Percentiles rank a stretch among this genome's conserved stretches.
Conservation (phyloP, 306 rosid genomes). For the Begonia loranthoides region DNA sequence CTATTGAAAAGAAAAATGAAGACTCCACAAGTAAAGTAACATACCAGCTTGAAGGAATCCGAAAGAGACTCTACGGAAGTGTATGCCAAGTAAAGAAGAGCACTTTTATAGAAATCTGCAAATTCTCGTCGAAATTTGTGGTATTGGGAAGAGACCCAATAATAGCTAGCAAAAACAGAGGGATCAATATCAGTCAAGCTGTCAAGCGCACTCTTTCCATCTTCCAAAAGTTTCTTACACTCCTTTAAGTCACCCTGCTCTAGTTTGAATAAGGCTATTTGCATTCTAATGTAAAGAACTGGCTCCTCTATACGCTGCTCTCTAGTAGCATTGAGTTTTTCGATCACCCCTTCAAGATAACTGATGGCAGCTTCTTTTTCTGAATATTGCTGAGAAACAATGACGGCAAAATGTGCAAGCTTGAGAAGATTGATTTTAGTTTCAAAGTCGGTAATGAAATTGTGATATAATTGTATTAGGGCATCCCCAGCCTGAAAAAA, state of each 20-base stretch:
- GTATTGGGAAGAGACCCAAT: conserved; percentile 95
- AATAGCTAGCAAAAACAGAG: conserved; percentile 79
- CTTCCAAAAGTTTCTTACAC: conserved; percentile 83
- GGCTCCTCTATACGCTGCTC: conserved; percentile 96
- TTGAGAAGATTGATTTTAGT: conserved; percentile 96
- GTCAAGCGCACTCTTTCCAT: conserved; percentile 88
- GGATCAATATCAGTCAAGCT: conserved; percentile 99
- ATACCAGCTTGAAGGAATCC: conserved; percentile 95
- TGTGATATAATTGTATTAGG: conserved; percentile 80
- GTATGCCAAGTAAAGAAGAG: conserved; percentile 96
- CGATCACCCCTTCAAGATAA: conserved; percentile 83
- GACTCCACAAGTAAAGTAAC: neutral
- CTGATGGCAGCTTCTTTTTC: conserved; percentile 88
- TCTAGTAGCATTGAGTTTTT: conserved; percentile 74
- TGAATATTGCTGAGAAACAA: conserved; percentile 85
- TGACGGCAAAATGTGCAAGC: conserved; percentile 98
- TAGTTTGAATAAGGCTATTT: conserved; percentile 70
- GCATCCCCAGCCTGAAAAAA: conserved; percentile 91
- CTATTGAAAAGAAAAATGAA: too few relatives aligned
- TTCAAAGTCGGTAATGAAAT: conserved; percentile 97
- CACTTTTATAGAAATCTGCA: conserved; percentile 96
- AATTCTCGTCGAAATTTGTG: conserved; percentile 79
- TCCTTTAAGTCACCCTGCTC: conserved; percentile 82
- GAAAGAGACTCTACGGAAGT: conserved; percentile 94
- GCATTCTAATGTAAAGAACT: conserved; percentile 82